Evolutionary conservation across 140 eudicot species (phyloP).

Genomic region (Cichorium intybus): DNA sequence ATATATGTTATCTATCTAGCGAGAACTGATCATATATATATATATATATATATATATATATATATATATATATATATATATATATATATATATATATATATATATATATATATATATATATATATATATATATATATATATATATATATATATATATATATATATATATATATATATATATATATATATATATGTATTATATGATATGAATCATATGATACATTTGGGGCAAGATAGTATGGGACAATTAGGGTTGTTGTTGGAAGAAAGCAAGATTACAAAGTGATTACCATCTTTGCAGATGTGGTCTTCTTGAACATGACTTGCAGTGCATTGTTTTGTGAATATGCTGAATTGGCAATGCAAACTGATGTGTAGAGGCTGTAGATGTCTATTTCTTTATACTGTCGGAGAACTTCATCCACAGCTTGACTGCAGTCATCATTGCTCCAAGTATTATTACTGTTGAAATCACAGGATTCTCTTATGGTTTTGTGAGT

Average conservation of each 20-base stretch:
- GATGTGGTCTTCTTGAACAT: constrained; percentile 50
- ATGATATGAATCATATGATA: too few relatives aligned
- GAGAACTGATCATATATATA: too few relatives aligned
- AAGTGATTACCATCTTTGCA: constrained; percentile 58
- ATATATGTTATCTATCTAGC: too few relatives aligned
- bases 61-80: too few relatives aligned
- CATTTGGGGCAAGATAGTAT: neutral
- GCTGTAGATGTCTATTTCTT: constrained; percentile 84
- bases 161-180: too few relatives aligned
- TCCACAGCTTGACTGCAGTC: constrained; percentile 58
- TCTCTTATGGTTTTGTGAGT: constrained; percentile 68
- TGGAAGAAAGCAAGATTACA: neutral
- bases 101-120: too few relatives aligned
- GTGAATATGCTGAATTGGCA: constrained; percentile 49
- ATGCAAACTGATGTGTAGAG: constrained; percentile 84
- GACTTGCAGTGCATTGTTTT: constrained; percentile 40
- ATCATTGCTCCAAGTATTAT: constrained; percentile 62
- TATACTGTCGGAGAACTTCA: constrained; percentile 69
- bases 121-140: too few relatives aligned
- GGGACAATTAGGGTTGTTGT: neutral
- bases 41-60: too few relatives aligned
- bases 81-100: too few relatives aligned
- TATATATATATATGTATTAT: too few relatives aligned
- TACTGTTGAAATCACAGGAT: constrained; percentile 79
- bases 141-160: too few relatives aligned